Evolutionary conservation across 1,284 basidiomycete species (phyloP).

Genomic region (Fomitopsis betulina): DNA sequence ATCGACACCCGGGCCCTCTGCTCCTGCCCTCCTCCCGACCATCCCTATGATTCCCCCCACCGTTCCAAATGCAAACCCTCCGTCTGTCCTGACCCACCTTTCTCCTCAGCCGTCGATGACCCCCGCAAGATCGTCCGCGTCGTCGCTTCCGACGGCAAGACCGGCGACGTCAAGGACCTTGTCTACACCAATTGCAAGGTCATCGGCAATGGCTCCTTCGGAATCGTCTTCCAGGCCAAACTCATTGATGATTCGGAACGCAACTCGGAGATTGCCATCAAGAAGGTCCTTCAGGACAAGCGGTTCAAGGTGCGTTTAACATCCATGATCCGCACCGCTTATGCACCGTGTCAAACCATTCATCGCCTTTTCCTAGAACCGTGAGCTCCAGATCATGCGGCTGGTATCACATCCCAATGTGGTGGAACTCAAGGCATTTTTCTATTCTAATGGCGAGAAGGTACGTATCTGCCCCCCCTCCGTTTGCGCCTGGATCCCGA

Average conservation of each 20-base stretch:
- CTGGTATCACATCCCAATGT: slow-evolving; percentile 98
- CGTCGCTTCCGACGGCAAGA: slow-evolving; percentile 91
- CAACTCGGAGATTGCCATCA: slow-evolving; percentile 93
- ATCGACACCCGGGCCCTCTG: slow-evolving; percentile 1
- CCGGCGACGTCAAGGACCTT: slow-evolving; percentile 84
- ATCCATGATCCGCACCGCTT: not conserved
- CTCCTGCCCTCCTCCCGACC: not conserved
- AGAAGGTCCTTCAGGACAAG: slow-evolving; percentile 99
- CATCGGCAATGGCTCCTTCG: slow-evolving; percentile 97
- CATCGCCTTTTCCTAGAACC: slow-evolving; percentile 63
- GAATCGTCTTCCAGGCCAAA: slow-evolving; percentile 93
- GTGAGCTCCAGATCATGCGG: slow-evolving; percentile 99
- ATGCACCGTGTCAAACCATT: not conserved
- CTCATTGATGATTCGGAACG: slow-evolving; percentile 59
- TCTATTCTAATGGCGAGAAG: slow-evolving; percentile 99
- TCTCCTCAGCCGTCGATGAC: slow-evolving; percentile 76
- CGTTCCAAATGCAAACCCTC: slow-evolving; percentile 19
- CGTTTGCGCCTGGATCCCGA: slow-evolving; percentile 1
- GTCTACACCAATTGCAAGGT: slow-evolving; percentile 98
- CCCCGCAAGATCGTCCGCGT: slow-evolving; percentile 94
- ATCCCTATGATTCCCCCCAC: slow-evolving; percentile 1
- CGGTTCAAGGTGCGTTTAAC: slow-evolving; percentile 87
- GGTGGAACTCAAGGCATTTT: slow-evolving; percentile 96
- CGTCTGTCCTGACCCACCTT: slow-evolving; percentile 17
- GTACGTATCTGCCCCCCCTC: slow-evolving; percentile 37